These are phyloP conservation scores for Plenodomus tracheiphilus DNA, from an alignment of 2,329 filamentous ascomycete species.

Conservation along the genomic window DNA sequence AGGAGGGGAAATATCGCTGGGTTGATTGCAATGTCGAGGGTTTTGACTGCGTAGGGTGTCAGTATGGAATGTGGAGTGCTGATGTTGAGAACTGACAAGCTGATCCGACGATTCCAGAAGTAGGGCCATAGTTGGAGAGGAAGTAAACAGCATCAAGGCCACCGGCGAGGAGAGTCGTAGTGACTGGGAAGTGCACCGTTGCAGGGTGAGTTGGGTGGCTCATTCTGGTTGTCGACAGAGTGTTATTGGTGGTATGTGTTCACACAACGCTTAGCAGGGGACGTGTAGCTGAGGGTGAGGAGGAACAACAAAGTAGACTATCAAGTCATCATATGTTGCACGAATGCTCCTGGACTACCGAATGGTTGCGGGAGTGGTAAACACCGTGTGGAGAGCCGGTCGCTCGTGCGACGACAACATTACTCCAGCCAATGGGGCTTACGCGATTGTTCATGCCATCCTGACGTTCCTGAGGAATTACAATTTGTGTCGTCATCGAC, in stretches of 20 bases:
- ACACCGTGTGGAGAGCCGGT: too few species aligned
- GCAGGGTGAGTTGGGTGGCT: conserved; percentile 52
- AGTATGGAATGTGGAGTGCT: neutral
- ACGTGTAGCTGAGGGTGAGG: too few species aligned
- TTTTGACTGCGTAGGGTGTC: conserved; percentile 24
- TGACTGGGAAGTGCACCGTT: conserved; percentile 53
- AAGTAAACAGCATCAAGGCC: conserved; percentile 48
- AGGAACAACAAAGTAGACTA: too few species aligned
- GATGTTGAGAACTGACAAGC: conserved; percentile 11
- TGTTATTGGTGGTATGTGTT: too few species aligned
- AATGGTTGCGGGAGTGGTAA: too few species aligned
- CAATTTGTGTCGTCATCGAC: neutral
- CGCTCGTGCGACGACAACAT: too few species aligned
- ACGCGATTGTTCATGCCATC: too few species aligned
- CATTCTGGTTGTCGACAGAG: neutral
- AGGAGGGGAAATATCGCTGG: conserved; percentile 44
- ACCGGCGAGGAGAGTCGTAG: conserved; percentile 49
- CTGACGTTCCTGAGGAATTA: neutral
- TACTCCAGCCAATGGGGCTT: too few species aligned
- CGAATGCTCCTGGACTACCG: too few species aligned
- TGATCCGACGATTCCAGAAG: conserved; percentile 36
- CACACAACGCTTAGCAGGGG: too few species aligned
- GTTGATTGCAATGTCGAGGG: conserved; percentile 27
- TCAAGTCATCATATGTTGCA: too few species aligned
- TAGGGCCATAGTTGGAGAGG: conserved; percentile 37